A percentile compares a stretch with the other conserved stretches of the same genome.
Conservation (phyloP, 768 basidiomycete genomes). For the Rhizopogon roseolus region DNA sequence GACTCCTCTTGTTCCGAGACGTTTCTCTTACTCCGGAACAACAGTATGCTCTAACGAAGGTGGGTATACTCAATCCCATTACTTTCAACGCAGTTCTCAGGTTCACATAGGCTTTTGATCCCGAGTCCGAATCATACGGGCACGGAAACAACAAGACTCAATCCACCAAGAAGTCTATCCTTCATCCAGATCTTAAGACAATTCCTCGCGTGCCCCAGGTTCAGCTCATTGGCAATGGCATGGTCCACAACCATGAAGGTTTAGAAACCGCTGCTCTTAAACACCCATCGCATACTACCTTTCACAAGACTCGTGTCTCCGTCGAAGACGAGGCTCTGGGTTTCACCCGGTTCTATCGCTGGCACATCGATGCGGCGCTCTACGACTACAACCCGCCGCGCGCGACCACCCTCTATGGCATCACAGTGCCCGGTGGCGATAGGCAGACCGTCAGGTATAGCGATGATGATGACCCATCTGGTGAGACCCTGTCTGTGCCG, state of each 20-base stretch:
- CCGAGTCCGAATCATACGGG: conserved; percentile 57
- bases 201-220: conserved; percentile 87
- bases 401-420: conserved; percentile 81
- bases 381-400: conserved; percentile 75
- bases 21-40: conserved; percentile 69
- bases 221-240: conserved; percentile 89
- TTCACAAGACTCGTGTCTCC: conserved; percentile 78
- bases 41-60: conserved; percentile 84
- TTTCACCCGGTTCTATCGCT: conserved; percentile 85
- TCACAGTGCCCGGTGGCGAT: conserved; percentile 63
- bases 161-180: conserved; percentile 68
- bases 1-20: conserved; percentile 70
- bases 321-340: conserved; percentile 72
- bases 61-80: conserved; percentile 21
- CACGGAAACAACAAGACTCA: conserved; percentile 89
- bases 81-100: conserved; percentile 5
- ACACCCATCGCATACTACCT: conserved; percentile 82
- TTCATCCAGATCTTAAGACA: conserved; percentile 88
- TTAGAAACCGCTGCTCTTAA: conserved; percentile 73
- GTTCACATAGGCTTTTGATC: conserved; percentile 69
- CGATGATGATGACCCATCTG: conserved; percentile 69
- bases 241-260: conserved; percentile 75
- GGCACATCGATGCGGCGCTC: conserved; percentile 90
- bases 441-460: conserved; percentile 60
- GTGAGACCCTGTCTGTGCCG: conserved; percentile 77